phyloP scores from a whole-genome alignment of 345 rosid species.

The Arabidopsis arenosa region DNA sequence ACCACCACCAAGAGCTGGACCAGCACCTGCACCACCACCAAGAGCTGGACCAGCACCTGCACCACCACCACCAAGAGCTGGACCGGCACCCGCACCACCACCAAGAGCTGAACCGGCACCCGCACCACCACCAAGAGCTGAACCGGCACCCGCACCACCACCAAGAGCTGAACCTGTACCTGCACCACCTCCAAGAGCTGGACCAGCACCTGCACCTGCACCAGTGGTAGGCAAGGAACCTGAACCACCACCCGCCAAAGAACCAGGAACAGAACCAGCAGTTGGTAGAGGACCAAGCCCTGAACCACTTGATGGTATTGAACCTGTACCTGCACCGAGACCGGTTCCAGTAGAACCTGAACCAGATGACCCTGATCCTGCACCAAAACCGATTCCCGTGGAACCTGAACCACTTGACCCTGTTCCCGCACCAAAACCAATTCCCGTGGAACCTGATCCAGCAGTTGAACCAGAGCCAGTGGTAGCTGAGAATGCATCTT shows the following conservation, averaged over 20 bases:
- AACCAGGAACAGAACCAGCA: constrained; percentile 36
- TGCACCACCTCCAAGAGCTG: constrained; percentile 23
- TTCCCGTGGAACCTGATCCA: constrained; percentile 28
- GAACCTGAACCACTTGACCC: constrained; percentile 41
- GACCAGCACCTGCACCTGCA: not conserved
- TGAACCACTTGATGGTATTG: constrained; percentile 36
- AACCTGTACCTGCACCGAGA: constrained; percentile 12
- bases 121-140: not conserved
- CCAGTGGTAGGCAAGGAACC: not conserved
- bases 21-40: constrained; percentile 22
- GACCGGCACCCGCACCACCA: constrained; percentile 5
- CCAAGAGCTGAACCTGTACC: constrained; percentile 15
- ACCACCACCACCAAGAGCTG: constrained; percentile 13
- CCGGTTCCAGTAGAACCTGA: constrained; percentile 17
- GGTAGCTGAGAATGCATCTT: constrained; percentile 41
- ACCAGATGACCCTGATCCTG: constrained; percentile 37
- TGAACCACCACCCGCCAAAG: constrained; percentile 22
- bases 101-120: constrained; percentile 2
- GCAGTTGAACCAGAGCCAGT: constrained; percentile 31
- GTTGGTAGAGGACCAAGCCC: constrained; percentile 35
- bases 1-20: constrained; percentile 1
- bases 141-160: not conserved
- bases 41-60: not conserved
- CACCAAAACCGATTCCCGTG: constrained; percentile 22
- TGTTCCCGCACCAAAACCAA: constrained; percentile 32